Conservation (phyloP, 2,329 filamentous ascomycete genomes). For the Aspergillus sp. region DNA sequence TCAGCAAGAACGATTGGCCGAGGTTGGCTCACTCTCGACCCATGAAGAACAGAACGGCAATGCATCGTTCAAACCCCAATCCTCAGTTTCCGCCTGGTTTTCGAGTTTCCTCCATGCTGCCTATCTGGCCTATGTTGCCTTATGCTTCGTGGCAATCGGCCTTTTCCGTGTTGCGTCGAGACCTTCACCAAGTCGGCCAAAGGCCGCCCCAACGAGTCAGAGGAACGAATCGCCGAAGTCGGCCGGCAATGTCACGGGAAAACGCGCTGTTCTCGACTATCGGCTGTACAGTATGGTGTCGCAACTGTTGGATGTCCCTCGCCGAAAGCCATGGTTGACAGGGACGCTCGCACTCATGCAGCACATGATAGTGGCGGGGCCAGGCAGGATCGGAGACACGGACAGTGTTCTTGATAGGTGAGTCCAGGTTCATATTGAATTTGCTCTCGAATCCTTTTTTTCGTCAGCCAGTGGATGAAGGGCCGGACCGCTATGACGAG, state of each 20-base stretch:
- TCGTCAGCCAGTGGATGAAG: constrained; percentile 1
- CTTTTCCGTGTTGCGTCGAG: constrained; percentile 60
- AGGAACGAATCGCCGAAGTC: constrained; percentile 23
- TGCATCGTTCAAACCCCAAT: constrained; percentile 24
- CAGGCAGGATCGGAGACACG: constrained; percentile 63
- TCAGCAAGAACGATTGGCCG: constrained; percentile 41
- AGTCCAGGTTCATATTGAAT: constrained; percentile 39
- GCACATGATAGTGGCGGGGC: constrained; percentile 62
- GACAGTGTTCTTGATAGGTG: constrained; percentile 85
- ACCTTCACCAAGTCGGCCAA: constrained; percentile 37
- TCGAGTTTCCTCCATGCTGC: constrained; percentile 45
- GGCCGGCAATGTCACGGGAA: constrained; percentile 19
- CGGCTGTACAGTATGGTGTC: constrained; percentile 65
- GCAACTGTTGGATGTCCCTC: constrained; percentile 61
- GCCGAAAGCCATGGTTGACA: constrained; percentile 84
- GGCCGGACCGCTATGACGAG: not conserved
- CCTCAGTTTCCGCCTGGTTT: constrained; percentile 30
- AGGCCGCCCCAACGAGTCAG: constrained; percentile 14
- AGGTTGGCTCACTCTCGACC: constrained; percentile 46
- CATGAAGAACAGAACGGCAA: constrained; percentile 18
- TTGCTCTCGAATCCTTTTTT: constrained; percentile 15
- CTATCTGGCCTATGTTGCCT: constrained; percentile 47
- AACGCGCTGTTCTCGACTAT: constrained; percentile 64
- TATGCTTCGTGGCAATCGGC: constrained; percentile 57
- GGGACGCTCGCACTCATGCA: constrained; percentile 68